Evolutionary conservation across 2,329 filamentous ascomycete species (phyloP).

Genomic region (Exophiala bonariae): DNA sequence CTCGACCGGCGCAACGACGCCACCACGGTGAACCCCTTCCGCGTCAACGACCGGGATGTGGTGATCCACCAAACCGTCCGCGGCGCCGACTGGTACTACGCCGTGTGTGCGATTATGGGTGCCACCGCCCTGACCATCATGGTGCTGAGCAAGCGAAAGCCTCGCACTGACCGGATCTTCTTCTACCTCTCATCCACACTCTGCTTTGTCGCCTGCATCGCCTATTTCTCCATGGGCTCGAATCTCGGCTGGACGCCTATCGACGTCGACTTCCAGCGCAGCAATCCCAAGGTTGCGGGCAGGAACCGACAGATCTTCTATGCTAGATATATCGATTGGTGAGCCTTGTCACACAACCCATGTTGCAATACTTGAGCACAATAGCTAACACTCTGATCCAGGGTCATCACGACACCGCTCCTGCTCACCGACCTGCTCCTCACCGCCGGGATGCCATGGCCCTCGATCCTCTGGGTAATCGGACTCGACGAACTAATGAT

Average conservation of each 20-base stretch:
- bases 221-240: slow-evolving; percentile 67
- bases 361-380: too few species aligned
- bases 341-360: background rate
- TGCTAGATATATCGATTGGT: slow-evolving; percentile 65
- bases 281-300: slow-evolving; percentile 45
- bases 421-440: slow-evolving; percentile 63
- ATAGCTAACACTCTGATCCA: too few species aligned
- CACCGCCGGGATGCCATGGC: slow-evolving; percentile 66
- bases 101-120: slow-evolving; percentile 16
- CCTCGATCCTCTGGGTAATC: slow-evolving; percentile 61
- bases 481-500: slow-evolving; percentile 67
- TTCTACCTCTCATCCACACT: slow-evolving; percentile 16
- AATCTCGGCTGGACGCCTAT: slow-evolving; percentile 64
- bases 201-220: slow-evolving; percentile 43
- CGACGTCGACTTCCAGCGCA: slow-evolving; percentile 56
- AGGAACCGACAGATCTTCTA: slow-evolving; percentile 64
- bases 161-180: slow-evolving; percentile 10
- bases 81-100: slow-evolving; percentile 17
- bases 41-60: slow-evolving; percentile 6
- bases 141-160: slow-evolving; percentile 2
- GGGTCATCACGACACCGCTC: slow-evolving; percentile 59
- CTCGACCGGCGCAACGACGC: slow-evolving; percentile 9
- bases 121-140: slow-evolving; percentile 9
- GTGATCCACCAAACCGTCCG: slow-evolving; percentile 18
- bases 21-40: slow-evolving; percentile 3